phyloP scores from a whole-genome alignment of 2,329 filamentous ascomycete genomes.

The Kalaharituber pfeilii region DNA sequence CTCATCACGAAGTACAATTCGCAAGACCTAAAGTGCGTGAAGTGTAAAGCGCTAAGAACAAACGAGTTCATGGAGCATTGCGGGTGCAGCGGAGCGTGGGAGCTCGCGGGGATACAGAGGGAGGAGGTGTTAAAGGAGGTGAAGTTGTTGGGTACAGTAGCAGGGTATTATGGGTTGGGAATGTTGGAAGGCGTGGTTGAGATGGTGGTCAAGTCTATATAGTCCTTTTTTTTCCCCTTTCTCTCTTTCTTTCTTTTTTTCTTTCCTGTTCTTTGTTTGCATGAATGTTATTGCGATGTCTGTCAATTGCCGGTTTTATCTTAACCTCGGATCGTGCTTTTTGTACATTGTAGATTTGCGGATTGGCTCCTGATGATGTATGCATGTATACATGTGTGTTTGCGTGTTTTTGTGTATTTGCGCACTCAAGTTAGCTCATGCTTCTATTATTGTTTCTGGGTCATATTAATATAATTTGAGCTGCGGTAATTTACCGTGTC shows the following conservation, averaged over 20 bases:
- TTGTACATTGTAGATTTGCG: too few relatives aligned
- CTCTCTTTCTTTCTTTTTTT: conserved; percentile 5
- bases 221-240: background rate
- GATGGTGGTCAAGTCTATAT: conserved; percentile 26
- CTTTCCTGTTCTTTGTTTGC: conserved; percentile 3
- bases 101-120: conserved; percentile 44
- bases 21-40: conserved; percentile 69
- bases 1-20: conserved; percentile 64
- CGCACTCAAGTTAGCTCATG: too few relatives aligned
- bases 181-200: conserved; percentile 64
- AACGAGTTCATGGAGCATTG: conserved; percentile 98
- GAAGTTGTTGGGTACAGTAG: conserved; percentile 55
- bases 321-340: too few relatives aligned
- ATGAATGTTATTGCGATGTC: too few relatives aligned
- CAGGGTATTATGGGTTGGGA: conserved; percentile 58
- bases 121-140: conserved; percentile 49
- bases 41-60: conserved; percentile 53
- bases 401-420: too few relatives aligned
- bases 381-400: too few relatives aligned
- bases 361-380: too few relatives aligned
- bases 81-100: conserved; percentile 77
- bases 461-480: too few relatives aligned
- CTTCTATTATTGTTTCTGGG: too few relatives aligned
- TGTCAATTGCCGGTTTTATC: too few relatives aligned
- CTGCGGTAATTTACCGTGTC: too few relatives aligned